Base-by-base conservation (phyloP, 78 protist species). In the Dictyostelium brefeldianum region DNA sequence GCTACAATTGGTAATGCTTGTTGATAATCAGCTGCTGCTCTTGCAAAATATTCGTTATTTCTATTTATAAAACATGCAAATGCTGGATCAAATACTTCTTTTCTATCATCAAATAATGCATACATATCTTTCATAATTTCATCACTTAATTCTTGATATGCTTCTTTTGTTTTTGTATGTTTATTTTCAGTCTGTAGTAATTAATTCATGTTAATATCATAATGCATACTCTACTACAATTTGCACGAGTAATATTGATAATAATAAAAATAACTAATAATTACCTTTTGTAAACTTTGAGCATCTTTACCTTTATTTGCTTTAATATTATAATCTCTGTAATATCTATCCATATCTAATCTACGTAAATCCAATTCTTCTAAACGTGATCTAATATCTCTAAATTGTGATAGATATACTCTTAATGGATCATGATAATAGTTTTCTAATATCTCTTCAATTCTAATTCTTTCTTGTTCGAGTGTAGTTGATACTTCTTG, bases 261-360 rank as follows among this genome's bases (percentile, higher is more conserved):
- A 64, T 20, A 64, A 25, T 5, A 64, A 4, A n/a, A 27, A 64
- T 10, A 27, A 64, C 0, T n/a, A 14, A 25, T 14, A 43, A 43
- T 48, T 75, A 75, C 81, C 81, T 77, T 87, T 17, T 81, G 83
- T 17, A 87, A 69, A 22, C 81, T 70, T 27, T 83, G 59, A 9
- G 92, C 82, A 77, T 87, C 92, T 62, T 87, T 87, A 25, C 92
- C 92, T 70, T 87, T 87, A n/a, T 87, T 87, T n/a, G 92, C 92
- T n/a, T 87, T 87, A 27, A 87, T 87, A 10, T 81, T 56, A 29
- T 87, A 87, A 50, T 87, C 92, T 36, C 92, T 51, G 47, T 59
- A 77, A 54, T 87, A 87, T 77, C 92, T 87, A 64, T 87, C 92
- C 92, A 87, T 87, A 77, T 87, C 92, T 17, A 87, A 47, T 57